Conservation (phyloP, 441 rosid species). For the Lepidium campestre region DNA sequence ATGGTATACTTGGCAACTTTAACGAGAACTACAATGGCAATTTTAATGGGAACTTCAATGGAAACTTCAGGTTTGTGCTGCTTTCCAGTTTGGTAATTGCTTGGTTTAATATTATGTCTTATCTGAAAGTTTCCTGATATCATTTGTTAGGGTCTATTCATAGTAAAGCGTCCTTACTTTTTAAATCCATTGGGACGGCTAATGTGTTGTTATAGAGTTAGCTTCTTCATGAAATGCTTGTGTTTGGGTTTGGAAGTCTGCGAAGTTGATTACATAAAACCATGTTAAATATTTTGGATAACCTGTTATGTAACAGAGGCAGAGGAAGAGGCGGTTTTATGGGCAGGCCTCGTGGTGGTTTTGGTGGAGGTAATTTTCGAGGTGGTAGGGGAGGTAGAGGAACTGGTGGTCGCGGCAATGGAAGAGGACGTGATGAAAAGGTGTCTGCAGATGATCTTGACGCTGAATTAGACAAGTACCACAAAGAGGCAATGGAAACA, state of each 20-base stretch:
- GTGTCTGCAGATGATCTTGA: constrained; percentile 55
- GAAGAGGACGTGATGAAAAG: constrained; percentile 36
- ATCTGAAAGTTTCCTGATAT: neutral
- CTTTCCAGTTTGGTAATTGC: neutral
- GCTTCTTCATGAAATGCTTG: neutral
- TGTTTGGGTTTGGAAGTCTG: neutral
- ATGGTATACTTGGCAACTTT: constrained; percentile 33
- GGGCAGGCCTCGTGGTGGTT: constrained; percentile 39
- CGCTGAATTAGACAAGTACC: constrained; percentile 56
- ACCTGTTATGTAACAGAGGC: constrained; percentile 22
- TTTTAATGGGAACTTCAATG: constrained; percentile 30
- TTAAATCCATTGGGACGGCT: neutral
- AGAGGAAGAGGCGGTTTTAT: constrained; percentile 36
- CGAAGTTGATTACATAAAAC: neutral
- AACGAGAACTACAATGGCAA: constrained; percentile 31
- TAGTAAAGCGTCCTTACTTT: neutral
- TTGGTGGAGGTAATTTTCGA: constrained; percentile 27
- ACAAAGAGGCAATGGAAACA: constrained; percentile 41
- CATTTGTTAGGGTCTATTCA: neutral
- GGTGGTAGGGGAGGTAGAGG: constrained; percentile 36
- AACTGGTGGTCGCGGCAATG: constrained; percentile 39
- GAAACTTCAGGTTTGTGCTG: constrained; percentile 37
- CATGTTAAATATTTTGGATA: neutral
- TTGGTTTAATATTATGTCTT: neutral
- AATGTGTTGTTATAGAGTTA: neutral